Percentiles rank a stretch among this genome's conserved stretches.
phyloP scores from a whole-genome alignment of 371 early-diverging fungal species.

The Lichtheimia ornata region DNA sequence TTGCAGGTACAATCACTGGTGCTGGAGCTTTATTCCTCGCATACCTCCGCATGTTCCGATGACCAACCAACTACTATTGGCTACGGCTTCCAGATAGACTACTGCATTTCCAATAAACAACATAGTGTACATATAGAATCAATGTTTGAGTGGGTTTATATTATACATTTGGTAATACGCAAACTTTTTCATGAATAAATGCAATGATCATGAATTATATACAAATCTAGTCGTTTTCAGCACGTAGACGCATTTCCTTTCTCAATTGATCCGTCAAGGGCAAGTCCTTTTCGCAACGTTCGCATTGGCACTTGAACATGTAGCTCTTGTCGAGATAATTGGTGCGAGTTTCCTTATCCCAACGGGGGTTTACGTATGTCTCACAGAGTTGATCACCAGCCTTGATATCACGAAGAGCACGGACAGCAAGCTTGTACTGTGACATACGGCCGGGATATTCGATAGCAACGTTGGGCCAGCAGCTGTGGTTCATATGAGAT shows the following conservation, averaged over 20 bases:
- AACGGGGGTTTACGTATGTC: slow-evolving; percentile 66
- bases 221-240: slow-evolving; percentile 21
- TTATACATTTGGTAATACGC: slow-evolving; percentile 73
- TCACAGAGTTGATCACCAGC: slow-evolving; percentile 62
- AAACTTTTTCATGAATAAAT: slow-evolving; percentile 17
- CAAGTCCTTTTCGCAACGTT: slow-evolving; percentile 56
- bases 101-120: background rate
- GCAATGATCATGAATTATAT: background rate
- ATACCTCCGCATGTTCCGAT: slow-evolving; percentile 67
- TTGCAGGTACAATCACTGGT: slow-evolving; percentile 77
- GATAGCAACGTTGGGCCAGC: slow-evolving; percentile 57
- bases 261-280: slow-evolving; percentile 51
- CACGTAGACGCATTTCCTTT: slow-evolving; percentile 42
- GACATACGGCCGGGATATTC: slow-evolving; percentile 49
- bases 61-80: slow-evolving; percentile 10
- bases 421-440: slow-evolving; percentile 58
- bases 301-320: slow-evolving; percentile 61
- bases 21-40: slow-evolving; percentile 78
- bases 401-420: slow-evolving; percentile 57
- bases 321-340: slow-evolving; percentile 61
- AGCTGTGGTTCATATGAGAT: slow-evolving; percentile 63
- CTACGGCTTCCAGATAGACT: no score
- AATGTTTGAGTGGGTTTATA: slow-evolving; percentile 89
- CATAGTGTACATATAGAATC: slow-evolving; percentile 19
- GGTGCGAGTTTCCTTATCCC: slow-evolving; percentile 62